Conservation (phyloP, 371 early-diverging fungal genomes). For the Actinomucor elegans region DNA sequence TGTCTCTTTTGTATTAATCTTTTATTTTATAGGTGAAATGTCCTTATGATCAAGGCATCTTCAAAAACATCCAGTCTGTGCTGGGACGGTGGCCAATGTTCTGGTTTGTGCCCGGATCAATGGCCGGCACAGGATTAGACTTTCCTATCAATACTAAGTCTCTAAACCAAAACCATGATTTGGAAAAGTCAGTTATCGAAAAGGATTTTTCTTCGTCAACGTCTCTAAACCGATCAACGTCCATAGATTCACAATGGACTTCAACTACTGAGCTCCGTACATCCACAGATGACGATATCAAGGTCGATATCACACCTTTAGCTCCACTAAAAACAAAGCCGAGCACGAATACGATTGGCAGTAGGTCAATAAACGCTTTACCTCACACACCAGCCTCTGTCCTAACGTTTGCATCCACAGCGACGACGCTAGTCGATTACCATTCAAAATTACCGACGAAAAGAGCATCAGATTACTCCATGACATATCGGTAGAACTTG, state of each 20-base stretch:
- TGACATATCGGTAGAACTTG: neutral
- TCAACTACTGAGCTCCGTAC: constrained; percentile 2
- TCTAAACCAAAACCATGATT: constrained; percentile 41
- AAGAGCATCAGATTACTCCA: neutral
- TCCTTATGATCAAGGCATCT: constrained; percentile 92
- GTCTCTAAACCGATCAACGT: constrained; percentile 5
- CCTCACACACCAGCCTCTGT: constrained; percentile 38
- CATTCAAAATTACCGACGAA: constrained; percentile 4
- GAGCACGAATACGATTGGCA: constrained; percentile 18
- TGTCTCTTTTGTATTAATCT: neutral
- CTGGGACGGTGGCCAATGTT: constrained; percentile 69
- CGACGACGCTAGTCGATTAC: constrained; percentile 34
- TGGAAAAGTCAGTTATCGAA: constrained; percentile 30
- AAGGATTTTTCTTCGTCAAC: constrained; percentile 10
- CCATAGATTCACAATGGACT: constrained; percentile 17
- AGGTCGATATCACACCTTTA: constrained; percentile 4
- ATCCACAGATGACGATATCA: neutral
- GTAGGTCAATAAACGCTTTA: constrained; percentile 7
- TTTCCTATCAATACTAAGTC: constrained; percentile 62
- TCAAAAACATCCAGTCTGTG: constrained; percentile 74
- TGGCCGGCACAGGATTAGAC: constrained; percentile 70
- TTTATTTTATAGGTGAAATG: constrained; percentile 60
- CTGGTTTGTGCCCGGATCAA: constrained; percentile 72
- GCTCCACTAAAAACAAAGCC: constrained; percentile 32
- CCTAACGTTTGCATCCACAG: constrained; percentile 40